Percentiles rank a stretch among this genome's conserved stretches.
These are phyloP conservation scores for Mucor piriformis DNA, from an alignment of 371 early-diverging fungal genomes.

Conservation along the genomic window DNA sequence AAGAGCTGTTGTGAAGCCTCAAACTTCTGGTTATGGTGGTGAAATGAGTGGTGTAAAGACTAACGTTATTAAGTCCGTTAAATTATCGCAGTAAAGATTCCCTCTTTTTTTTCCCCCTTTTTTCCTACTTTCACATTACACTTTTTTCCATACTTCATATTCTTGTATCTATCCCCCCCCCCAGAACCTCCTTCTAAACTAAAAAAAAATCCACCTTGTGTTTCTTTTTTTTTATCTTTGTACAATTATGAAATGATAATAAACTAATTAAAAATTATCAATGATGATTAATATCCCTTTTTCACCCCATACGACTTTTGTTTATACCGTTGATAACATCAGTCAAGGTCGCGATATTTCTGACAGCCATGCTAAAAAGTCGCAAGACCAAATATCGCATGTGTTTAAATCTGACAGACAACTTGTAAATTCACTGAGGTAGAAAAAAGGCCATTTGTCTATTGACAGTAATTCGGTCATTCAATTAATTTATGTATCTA, in stretches of 20 bases:
- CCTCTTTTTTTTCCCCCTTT: background rate
- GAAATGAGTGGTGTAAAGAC: slow-evolving; percentile 95
- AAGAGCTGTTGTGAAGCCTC: slow-evolving; percentile 69
- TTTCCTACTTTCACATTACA: background rate
- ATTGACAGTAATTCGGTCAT: background rate
- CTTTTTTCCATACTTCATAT: background rate
- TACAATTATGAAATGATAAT: background rate
- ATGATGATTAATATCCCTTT: too few relatives aligned
- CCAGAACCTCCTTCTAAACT: background rate
- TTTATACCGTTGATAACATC: too few relatives aligned
- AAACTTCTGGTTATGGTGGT: slow-evolving; percentile 81
- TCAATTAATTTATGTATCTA: background rate
- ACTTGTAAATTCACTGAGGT: too few relatives aligned
- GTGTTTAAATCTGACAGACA: too few relatives aligned
- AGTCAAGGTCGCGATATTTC: too few relatives aligned
- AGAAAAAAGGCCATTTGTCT: too few relatives aligned
- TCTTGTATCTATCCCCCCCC: slow-evolving; percentile 4
- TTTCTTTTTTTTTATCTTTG: background rate
- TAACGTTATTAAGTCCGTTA: slow-evolving; percentile 78
- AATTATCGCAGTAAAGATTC: slow-evolving; percentile 44
- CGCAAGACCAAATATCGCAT: too few relatives aligned
- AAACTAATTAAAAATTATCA: background rate
- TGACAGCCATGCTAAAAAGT: too few relatives aligned
- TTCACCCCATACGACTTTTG: too few relatives aligned
- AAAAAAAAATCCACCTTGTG: background rate